A percentile compares a stretch with the other conserved stretches of the same genome.
Conservation (phyloP, 345 rosid genomes). For the Eucalyptus fibrosa region DNA sequence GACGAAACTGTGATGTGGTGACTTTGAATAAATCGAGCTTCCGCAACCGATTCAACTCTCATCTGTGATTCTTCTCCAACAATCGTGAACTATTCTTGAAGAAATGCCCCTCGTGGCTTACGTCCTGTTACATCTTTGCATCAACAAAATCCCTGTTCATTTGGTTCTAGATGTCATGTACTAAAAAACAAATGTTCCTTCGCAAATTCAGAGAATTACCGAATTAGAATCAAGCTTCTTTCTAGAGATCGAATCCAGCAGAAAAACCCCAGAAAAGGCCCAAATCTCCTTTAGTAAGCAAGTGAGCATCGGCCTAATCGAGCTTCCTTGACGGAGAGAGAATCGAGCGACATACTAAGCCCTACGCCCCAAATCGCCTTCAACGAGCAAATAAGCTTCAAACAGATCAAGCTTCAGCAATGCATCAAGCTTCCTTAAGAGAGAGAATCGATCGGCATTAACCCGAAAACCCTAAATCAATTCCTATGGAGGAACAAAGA, state of each 20-base stretch:
- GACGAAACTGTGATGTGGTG: too few relatives aligned
- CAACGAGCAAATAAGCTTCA: rapidly evolving
- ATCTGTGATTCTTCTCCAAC: not conserved
- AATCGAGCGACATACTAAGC: not conserved
- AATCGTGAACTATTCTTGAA: not conserved
- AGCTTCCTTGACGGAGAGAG: not conserved
- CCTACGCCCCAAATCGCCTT: not conserved
- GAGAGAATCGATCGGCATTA: not conserved
- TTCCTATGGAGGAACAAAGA: not conserved
- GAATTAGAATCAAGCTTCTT: too few relatives aligned
- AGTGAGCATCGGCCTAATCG: not conserved
- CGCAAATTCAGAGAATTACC: not conserved
- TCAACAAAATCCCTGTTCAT: not conserved
- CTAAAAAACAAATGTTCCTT: not conserved
- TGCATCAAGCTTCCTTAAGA: not conserved
- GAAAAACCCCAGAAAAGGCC: not conserved
- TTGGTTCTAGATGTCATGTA: not conserved
- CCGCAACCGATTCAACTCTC: not conserved
- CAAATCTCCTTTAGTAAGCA: not conserved
- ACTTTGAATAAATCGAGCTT: rapidly evolving
- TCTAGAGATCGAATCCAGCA: rapidly evolving
- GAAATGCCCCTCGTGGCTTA: not conserved
- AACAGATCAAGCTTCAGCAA: not conserved
- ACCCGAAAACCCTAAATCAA: not conserved
- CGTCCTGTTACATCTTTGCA: not conserved